Base-by-base conservation (phyloP, 2,329 filamentous ascomycete species). In the Zalaria sp. region DNA sequence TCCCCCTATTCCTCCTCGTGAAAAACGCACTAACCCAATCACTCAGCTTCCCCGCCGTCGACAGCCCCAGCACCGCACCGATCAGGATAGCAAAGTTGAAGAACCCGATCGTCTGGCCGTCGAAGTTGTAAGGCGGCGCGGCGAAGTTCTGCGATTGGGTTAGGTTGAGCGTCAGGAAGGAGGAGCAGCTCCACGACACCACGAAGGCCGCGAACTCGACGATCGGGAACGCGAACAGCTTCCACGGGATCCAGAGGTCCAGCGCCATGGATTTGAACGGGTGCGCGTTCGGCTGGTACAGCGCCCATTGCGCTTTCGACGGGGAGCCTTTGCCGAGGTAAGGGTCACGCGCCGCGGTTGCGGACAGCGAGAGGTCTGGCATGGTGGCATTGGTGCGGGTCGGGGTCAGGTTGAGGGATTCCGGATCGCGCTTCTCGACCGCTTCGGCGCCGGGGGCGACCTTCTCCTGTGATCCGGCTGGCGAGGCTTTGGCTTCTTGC, bases 161-260 rank as follows among this genome's bases (percentile, higher is more conserved):
- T n/a, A 80, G 61, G 56, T 80, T 80, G 51, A 79, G 51, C 3
- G 69, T 71, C 37, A 81, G 59, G 57, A 78, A 77, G 25, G 60
- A 67, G 35, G 65, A 71, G 42, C 72, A 73, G 5, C 65, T 66
- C 72, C 73, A 80, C 25, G 69, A 73, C 5, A 78, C 73, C 26
- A 77, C 68, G 49, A 81, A 79, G 10, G 72, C 67, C 1, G 76
- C 65, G 43, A 77, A 75, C 47, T 79, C 68, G 35, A 80, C 70
- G 43, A 81, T 79, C 0, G 77, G 77, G 55, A 75, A 81, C 0
- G 65, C 49, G 52, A 77, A 71, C 1, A 81, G 61, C 49, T 78
- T 76, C 68, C 72, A 77, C 0, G 77, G 77, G 5, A 74, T 65
- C 67, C 69, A 77, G 25, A 81, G 62, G 48, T 76, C 73, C 27